These are phyloP conservation scores for Gardenia jasminoides DNA, from an alignment of 257 asterid species.

Conservation along the genomic window DNA sequence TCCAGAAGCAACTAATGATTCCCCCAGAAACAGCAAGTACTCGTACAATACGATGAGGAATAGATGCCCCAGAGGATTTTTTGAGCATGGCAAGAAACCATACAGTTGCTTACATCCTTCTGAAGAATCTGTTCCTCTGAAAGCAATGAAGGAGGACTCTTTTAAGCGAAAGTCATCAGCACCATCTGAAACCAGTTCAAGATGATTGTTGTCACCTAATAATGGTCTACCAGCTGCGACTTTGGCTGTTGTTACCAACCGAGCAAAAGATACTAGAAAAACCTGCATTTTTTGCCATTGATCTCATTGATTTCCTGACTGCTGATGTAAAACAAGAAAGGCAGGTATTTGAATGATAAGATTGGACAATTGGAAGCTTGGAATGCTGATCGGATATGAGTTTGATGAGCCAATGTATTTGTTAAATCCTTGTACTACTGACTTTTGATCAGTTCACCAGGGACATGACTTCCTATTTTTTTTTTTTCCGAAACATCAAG, in stretches of 20 bases:
- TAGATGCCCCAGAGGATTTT: conserved; percentile 32
- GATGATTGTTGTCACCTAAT: background rate
- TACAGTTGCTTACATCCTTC: conserved; percentile 48
- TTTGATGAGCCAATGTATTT: background rate
- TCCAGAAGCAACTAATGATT: conserved; percentile 41
- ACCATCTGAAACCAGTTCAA: conserved; percentile 13
- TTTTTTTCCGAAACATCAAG: no score
- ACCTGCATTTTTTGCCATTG: background rate
- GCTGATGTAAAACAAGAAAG: background rate
- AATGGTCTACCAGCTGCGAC: conserved; percentile 2
- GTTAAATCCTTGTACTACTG: background rate
- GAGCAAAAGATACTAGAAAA: background rate
- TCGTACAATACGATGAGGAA: conserved; percentile 47
- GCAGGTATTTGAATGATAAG: no score
- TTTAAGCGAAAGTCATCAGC: background rate
- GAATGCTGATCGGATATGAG: background rate
- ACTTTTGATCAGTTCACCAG: background rate
- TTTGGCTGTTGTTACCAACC: background rate
- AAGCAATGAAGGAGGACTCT: background rate
- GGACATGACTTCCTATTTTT: no score
- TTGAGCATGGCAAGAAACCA: conserved; percentile 50
- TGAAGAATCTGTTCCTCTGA: conserved; percentile 11
- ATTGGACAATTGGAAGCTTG: background rate
- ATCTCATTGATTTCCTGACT: background rate
- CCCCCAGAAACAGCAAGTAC: conserved; percentile 44